Percentiles rank a stretch among this genome's conserved stretches.
These are phyloP conservation scores for Hypoxylon perforatum DNA, from an alignment of 495 filamentous ascomycete genomes.

Conservation along the genomic window DNA sequence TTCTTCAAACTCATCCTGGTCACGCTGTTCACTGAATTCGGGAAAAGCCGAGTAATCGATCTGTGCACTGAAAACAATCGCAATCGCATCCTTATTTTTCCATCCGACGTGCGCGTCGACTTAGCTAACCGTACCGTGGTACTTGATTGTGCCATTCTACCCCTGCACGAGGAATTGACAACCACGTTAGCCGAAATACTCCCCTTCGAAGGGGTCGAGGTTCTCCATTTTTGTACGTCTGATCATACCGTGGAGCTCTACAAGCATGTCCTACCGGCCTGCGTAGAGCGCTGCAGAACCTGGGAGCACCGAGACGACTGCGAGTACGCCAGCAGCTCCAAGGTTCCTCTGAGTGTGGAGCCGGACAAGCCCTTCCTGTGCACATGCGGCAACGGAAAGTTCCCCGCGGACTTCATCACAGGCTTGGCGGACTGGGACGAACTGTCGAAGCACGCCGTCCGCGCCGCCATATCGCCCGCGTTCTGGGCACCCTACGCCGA, in stretches of 20 bases:
- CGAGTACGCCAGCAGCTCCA: constrained; percentile 49
- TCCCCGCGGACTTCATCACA: constrained; percentile 29
- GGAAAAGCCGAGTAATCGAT: not conserved
- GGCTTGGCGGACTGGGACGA: constrained; percentile 41
- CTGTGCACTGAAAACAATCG: constrained; percentile 2
- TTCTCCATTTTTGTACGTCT: constrained; percentile 46
- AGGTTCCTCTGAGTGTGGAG: not conserved
- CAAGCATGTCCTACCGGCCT: constrained; percentile 59
- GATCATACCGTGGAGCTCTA: constrained; percentile 56
- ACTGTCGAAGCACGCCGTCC: constrained; percentile 42
- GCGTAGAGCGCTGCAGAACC: constrained; percentile 64
- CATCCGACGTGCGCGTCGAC: constrained; percentile 52
- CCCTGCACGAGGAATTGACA: constrained; percentile 10
- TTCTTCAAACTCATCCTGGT: constrained; percentile 61
- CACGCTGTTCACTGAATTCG: constrained; percentile 45
- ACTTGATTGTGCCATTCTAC: constrained; percentile 59
- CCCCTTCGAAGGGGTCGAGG: constrained; percentile 33
- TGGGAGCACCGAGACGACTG: constrained; percentile 61
- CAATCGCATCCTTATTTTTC: constrained; percentile 50
- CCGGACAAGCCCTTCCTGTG: not conserved
- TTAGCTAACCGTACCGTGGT: constrained; percentile 51
- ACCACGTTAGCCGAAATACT: constrained; percentile 36
- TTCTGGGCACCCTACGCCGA: constrained; percentile 50
- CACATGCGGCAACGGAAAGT: not conserved
- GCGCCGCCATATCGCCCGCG: constrained; percentile 48